A percentile compares a stretch with the other conserved stretches of the same genome.
phyloP scores from a whole-genome alignment of 2,329 filamentous ascomycete species.

The Xylariaceae sp. region DNA sequence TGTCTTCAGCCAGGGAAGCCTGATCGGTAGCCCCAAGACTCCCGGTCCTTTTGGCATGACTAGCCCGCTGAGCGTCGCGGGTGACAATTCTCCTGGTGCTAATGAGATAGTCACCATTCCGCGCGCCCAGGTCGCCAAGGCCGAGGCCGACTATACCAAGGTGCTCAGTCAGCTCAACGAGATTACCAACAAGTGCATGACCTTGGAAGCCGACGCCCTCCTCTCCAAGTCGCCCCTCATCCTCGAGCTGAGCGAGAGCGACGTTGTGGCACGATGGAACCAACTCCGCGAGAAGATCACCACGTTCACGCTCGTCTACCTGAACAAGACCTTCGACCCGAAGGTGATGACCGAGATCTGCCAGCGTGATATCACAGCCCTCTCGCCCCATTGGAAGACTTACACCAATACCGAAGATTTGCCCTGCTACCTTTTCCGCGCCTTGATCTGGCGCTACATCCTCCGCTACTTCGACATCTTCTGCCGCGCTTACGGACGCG shows the following conservation, averaged over 20 bases:
- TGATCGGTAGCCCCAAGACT: too few species aligned
- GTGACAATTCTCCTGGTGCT: background rate
- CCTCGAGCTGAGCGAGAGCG: slow-evolving; percentile 19
- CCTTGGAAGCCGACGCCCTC: slow-evolving; percentile 14
- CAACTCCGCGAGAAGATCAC: slow-evolving; percentile 23
- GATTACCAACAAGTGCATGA: slow-evolving; percentile 20
- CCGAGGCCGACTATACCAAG: slow-evolving; percentile 18
- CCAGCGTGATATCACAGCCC: slow-evolving; percentile 21
- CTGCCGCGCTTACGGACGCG: slow-evolving; percentile 25
- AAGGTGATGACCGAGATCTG: slow-evolving; percentile 17
- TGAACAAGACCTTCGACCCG: slow-evolving; percentile 18
- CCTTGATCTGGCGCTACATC: slow-evolving; percentile 31
- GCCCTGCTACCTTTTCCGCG: slow-evolving; percentile 27
- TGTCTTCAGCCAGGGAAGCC: background rate
- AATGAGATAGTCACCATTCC: slow-evolving; percentile 19
- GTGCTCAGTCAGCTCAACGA: slow-evolving; percentile 16
- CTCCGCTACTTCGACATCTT: slow-evolving; percentile 22
- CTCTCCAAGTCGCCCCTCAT: background rate
- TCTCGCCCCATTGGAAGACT: slow-evolving; percentile 27
- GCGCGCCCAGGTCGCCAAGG: slow-evolving; percentile 18
- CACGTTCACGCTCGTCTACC: slow-evolving; percentile 20
- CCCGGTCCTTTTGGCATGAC: too few species aligned
- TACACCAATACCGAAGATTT: slow-evolving; percentile 23
- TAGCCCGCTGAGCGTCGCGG: too few species aligned
- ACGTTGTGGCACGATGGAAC: slow-evolving; percentile 21